Base-by-base conservation (phyloP, 805 yeast genomes). In the Schwanniomyces vanrijiae region DNA sequence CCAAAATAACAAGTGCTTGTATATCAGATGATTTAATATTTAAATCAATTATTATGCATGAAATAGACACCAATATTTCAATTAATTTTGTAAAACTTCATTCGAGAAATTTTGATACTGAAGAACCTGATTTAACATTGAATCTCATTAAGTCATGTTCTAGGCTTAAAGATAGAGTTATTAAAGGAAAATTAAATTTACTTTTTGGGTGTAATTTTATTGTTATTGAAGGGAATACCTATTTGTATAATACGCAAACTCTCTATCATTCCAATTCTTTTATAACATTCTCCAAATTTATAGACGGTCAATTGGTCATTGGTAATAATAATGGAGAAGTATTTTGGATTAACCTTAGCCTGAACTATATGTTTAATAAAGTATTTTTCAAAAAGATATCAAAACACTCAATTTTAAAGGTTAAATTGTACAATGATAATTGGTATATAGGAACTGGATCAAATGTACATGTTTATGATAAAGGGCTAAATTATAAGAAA, bases 251-350 rank as follows among this genome's bases (percentile, higher is more conserved):
- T 7, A 7, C 21, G 1, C n/a, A 38, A n/a, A 9, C 29, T 14
- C 13, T 22, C 13, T 19, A 14, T 38, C 8, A 38, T 24, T 38
- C 29, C 5, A 16, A 24, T 24, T 38, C 33, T 16, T 31, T 14
- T 9, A 39, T 48, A 11, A 44, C 48, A 1, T 28, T 25, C 14
- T 29, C 44, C 5, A 16, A 31, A n/a, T 28, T 48, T 8, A 22
- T 28, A 16, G 25, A 34, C 11, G 21, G 42, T n/a, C 11, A 34
- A 4, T 21, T 48, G 11, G 29, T 38, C 9, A 25, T 48, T 7
- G 48, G 48, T 29, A 48, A 42, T 16, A 42, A 38, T 18, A 18
- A n/a, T 10, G 51, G 51, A 5, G 43, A 38, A 13, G 35, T 40
- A 22, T 42, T 44, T 26, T 18, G 22, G 18, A 22, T 44, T 4